These are phyloP conservation scores for Daldinia sp. DNA, from an alignment of 2,329 filamentous ascomycete genomes.

Conservation along the genomic window DNA sequence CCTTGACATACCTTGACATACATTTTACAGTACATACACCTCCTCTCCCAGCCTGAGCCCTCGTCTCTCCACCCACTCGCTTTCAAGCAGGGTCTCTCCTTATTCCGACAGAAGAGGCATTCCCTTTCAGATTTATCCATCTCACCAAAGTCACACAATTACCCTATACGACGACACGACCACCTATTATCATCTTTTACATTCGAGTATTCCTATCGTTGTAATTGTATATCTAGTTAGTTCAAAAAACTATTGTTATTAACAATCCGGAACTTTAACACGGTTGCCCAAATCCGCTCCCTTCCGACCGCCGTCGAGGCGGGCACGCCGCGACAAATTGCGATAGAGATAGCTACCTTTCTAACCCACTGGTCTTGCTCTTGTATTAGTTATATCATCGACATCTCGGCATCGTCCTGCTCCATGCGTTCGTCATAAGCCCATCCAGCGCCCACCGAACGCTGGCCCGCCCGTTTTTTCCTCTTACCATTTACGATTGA, in stretches of 20 bases:
- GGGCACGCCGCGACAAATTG: slow-evolving; percentile 41
- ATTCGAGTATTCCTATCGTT: slow-evolving; percentile 22
- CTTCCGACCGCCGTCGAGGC: slow-evolving; percentile 43
- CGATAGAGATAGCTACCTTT: slow-evolving; percentile 34
- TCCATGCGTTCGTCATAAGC: slow-evolving; percentile 48
- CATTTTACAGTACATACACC: slow-evolving; percentile 31
- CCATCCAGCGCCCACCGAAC: slow-evolving; percentile 43
- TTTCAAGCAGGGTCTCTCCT: slow-evolving; percentile 45
- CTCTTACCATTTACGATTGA: slow-evolving; percentile 21
- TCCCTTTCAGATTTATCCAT: slow-evolving; percentile 25
- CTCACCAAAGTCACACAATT: slow-evolving; percentile 28
- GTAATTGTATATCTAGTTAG: slow-evolving; percentile 21
- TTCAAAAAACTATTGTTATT: slow-evolving; percentile 11
- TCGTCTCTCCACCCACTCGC: slow-evolving; percentile 43
- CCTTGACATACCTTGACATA: slow-evolving; percentile 29
- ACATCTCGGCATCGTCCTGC: slow-evolving; percentile 28
- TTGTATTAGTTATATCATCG: slow-evolving; percentile 27
- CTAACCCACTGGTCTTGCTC: slow-evolving; percentile 15
- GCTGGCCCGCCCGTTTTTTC: slow-evolving; percentile 38
- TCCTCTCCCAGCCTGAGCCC: slow-evolving; percentile 41
- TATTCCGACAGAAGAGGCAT: slow-evolving; percentile 37
- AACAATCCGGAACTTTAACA: slow-evolving; percentile 25
- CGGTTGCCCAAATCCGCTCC: slow-evolving; percentile 34
- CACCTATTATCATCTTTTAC: slow-evolving; percentile 25
- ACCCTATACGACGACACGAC: slow-evolving; percentile 14